A percentile compares a stretch with the other conserved stretches of the same genome.
phyloP scores from a whole-genome alignment of 1,139 yeast species.

The Wickerhamomyces sp. region DNA sequence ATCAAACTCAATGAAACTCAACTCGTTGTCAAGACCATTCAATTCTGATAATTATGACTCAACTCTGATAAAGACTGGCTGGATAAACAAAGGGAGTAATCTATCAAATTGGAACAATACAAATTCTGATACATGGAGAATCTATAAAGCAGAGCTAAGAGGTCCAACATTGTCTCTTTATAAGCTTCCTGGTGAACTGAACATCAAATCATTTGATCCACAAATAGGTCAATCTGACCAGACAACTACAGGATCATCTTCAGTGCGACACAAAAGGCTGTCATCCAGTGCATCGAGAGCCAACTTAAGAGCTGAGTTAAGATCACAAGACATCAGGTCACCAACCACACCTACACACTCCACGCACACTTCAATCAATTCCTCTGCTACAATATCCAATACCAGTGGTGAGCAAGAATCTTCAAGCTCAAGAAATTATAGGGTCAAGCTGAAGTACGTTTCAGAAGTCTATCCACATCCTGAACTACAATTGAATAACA shows the following conservation, averaged over 20 bases:
- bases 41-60: conserved; percentile 32
- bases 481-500: conserved; percentile 49
- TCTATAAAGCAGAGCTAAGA: conserved; percentile 58
- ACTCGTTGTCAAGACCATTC: conserved; percentile 16
- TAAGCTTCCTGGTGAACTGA: conserved; percentile 46
- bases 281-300: conserved; percentile 19
- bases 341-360: conserved; percentile 9
- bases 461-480: conserved; percentile 63
- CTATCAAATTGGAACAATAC: conserved; percentile 34
- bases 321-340: conserved; percentile 7
- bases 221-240: conserved; percentile 13
- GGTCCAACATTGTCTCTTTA: conserved; percentile 58
- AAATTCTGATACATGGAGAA: conserved; percentile 31
- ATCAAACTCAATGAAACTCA: conserved; percentile 2
- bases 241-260: not conserved
- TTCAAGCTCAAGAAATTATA: conserved; percentile 4
- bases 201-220: conserved; percentile 44
- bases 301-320: conserved; percentile 10
- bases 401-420: not conserved
- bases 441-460: conserved; percentile 26
- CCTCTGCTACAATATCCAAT: not conserved
- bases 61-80: conserved; percentile 37
- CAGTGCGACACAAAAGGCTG: conserved; percentile 23
- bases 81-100: conserved; percentile 40
- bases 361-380: not conserved